phyloP scores from a whole-genome alignment of 2,329 filamentous ascomycete species.

The Aspergillus carbonarius region DNA sequence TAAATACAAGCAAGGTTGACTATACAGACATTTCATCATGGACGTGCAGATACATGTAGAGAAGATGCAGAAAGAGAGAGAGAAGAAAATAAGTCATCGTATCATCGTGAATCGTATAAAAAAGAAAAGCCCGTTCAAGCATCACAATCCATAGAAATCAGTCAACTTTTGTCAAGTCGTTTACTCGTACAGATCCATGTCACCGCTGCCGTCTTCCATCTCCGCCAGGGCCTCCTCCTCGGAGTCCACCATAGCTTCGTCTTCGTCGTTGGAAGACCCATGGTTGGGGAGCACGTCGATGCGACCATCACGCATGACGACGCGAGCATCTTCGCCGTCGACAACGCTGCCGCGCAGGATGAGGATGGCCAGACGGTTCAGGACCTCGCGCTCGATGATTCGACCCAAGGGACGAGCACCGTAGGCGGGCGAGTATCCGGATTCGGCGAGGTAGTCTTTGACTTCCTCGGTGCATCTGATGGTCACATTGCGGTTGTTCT shows the following conservation, averaged over 20 bases:
- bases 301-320: constrained; percentile 76
- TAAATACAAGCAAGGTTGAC: too few species aligned
- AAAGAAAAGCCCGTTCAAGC: neutral
- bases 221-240: constrained; percentile 74
- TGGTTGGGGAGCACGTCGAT: constrained; percentile 85
- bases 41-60: neutral
- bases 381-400: constrained; percentile 94
- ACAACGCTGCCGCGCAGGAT: constrained; percentile 81
- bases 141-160: neutral
- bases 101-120: constrained; percentile 3
- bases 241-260: constrained; percentile 73
- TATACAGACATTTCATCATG: too few species aligned
- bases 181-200: constrained; percentile 60
- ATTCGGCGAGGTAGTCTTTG: constrained; percentile 86
- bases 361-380: constrained; percentile 88
- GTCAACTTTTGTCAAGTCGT: neutral
- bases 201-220: constrained; percentile 57
- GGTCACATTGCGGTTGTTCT: constrained; percentile 80
- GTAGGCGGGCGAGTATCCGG: constrained; percentile 93
- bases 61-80: neutral
- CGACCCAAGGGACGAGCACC: constrained; percentile 84
- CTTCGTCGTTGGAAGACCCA: constrained; percentile 60
- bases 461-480: constrained; percentile 82
- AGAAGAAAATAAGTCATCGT: constrained; percentile 1
- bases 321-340: constrained; percentile 79